A percentile compares a stretch with the other conserved stretches of the same genome.
Conservation (phyloP, 176 grass and related monocot genomes). For the Oryza australiensis region DNA sequence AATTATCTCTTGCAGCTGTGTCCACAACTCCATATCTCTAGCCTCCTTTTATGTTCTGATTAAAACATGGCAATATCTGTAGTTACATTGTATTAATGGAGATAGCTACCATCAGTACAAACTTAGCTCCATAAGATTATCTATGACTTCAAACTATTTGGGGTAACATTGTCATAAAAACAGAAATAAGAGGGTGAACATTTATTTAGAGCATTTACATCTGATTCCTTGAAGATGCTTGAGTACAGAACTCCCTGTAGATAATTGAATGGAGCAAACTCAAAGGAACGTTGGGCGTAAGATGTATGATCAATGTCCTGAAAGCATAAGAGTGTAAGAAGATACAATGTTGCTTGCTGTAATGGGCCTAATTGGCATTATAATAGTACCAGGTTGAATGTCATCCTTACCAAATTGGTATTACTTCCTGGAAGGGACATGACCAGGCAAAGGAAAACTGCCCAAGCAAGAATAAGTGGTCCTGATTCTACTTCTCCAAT, state of each 20-base stretch:
- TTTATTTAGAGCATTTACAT: slow-evolving; percentile 63
- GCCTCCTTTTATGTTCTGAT: background rate
- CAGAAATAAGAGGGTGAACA: background rate
- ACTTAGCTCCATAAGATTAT: background rate
- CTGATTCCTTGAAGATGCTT: slow-evolving; percentile 71
- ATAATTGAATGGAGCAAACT: slow-evolving; percentile 67
- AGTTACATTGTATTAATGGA: slow-evolving; percentile 1
- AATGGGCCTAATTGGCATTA: background rate
- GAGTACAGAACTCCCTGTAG: slow-evolving; percentile 68
- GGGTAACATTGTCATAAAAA: slow-evolving; percentile 1
- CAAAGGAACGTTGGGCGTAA: slow-evolving; percentile 76
- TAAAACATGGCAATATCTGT: background rate
- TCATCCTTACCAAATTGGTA: slow-evolving; percentile 48
- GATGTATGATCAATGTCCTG: slow-evolving; percentile 89
- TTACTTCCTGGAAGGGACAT: slow-evolving; percentile 72
- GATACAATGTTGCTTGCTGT: background rate
- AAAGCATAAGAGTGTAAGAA: slow-evolving; percentile 33
- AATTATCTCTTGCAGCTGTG: background rate
- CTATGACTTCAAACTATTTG: background rate
- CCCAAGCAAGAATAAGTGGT: slow-evolving; percentile 87
- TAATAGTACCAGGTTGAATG: slow-evolving; percentile 19
- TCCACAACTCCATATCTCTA: background rate
- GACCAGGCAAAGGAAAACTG: slow-evolving; percentile 72
- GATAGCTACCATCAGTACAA: slow-evolving; percentile 8
- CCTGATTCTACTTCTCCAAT: slow-evolving; percentile 63